phyloP scores from a whole-genome alignment of 2,329 filamentous ascomycete genomes.

The Paracoccidioides lutzii region DNA sequence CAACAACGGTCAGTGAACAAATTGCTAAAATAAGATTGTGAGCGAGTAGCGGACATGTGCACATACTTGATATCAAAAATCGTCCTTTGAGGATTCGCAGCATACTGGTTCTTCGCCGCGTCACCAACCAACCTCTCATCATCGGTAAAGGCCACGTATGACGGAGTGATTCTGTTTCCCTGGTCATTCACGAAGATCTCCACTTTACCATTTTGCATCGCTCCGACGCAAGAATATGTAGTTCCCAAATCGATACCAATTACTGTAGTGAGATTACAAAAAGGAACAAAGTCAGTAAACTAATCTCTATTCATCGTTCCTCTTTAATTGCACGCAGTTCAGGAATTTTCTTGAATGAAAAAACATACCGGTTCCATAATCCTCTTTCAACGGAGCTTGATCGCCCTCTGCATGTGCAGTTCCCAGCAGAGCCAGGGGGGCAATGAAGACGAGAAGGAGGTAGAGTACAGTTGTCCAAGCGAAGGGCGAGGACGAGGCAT shows the following conservation, averaged over 20 bases:
- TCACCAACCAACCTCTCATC: conserved; percentile 95
- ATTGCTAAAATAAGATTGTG: conserved; percentile 1
- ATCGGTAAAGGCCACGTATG: conserved; percentile 92
- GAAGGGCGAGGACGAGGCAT: conserved; percentile 57
- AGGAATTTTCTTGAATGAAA: not conserved
- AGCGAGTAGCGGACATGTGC: not conserved
- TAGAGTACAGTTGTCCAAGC: conserved; percentile 85
- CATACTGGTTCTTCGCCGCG: conserved; percentile 91
- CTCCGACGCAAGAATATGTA: conserved; percentile 76
- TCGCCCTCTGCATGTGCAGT: conserved; percentile 59
- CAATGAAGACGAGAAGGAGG: conserved; percentile 74
- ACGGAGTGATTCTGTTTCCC: conserved; percentile 91
- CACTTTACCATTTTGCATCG: conserved; percentile 90
- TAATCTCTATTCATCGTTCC: not conserved
- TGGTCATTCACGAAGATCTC: conserved; percentile 95
- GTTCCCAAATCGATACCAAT: conserved; percentile 95
- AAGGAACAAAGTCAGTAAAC: not conserved
- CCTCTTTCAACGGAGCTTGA: conserved; percentile 52
- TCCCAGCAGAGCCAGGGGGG: conserved; percentile 73
- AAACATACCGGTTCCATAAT: conserved; percentile 57
- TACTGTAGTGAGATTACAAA: conserved; percentile 35
- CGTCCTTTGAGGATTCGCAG: conserved; percentile 62
- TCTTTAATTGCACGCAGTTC: too few species aligned
- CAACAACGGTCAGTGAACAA: conserved; percentile 19
- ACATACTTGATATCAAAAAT: conserved; percentile 75